These are phyloP conservation scores for Arctostaphylos glauca DNA, from an alignment of 148 eudicot species.

Conservation along the genomic window DNA sequence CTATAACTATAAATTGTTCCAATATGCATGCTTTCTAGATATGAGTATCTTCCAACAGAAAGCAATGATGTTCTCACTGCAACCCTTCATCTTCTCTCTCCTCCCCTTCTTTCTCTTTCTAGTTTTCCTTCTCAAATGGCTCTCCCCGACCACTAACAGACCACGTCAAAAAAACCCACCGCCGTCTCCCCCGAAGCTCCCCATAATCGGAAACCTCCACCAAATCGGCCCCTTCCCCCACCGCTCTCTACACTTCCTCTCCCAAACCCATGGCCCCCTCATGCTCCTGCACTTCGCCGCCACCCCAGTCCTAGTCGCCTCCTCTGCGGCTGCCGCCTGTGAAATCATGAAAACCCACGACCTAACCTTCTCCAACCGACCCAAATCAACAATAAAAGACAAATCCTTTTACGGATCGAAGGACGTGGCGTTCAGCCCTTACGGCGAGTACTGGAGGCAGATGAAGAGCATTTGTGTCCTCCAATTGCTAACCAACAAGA, in stretches of 20 bases:
- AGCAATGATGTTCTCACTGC: background rate
- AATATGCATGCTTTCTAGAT: too few relatives aligned
- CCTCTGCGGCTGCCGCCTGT: conserved; percentile 41
- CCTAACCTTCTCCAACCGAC: conserved; percentile 35
- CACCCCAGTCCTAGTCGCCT: conserved; percentile 37
- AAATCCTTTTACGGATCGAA: conserved; percentile 29
- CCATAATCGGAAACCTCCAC: conserved; percentile 73
- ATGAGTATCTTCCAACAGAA: background rate
- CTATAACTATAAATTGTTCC: too few relatives aligned
- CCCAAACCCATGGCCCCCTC: conserved; percentile 37
- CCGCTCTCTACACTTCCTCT: conserved; percentile 33
- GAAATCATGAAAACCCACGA: conserved; percentile 67
- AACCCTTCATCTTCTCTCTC: background rate
- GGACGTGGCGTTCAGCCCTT: conserved; percentile 65
- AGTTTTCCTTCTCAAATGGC: conserved; percentile 28
- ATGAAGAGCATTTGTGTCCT: conserved; percentile 47
- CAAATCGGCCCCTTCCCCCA: conserved; percentile 44
- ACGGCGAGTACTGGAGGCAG: conserved; percentile 67
- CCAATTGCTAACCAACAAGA: conserved; percentile 34
- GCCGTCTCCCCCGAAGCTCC: too few relatives aligned
- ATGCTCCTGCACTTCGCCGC: conserved; percentile 54
- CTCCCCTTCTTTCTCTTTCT: conserved; percentile 12
- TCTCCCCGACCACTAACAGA: background rate
- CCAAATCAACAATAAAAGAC: conserved; percentile 15
- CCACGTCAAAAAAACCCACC: too few relatives aligned